These are phyloP conservation scores for Botrytis fabae DNA, from an alignment of 2,329 filamentous ascomycete species.

Conservation along the genomic window DNA sequence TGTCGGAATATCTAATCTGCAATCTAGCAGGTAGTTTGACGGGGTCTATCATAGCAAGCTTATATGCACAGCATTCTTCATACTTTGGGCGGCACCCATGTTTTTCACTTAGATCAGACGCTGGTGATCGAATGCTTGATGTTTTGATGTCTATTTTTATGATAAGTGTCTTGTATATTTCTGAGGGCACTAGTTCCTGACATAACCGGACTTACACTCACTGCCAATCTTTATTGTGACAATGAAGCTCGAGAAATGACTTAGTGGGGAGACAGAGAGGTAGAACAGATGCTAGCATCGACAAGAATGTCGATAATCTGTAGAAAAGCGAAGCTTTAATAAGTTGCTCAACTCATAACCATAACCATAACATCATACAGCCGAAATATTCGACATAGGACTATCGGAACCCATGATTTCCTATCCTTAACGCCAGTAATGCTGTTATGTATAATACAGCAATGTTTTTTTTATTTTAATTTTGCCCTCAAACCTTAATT, in stretches of 20 bases:
- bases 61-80: not conserved
- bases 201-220: not conserved
- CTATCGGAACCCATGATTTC: slow-evolving; percentile 7
- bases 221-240: not conserved
- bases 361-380: not conserved
- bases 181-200: not conserved
- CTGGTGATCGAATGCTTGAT: too few species aligned
- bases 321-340: not conserved
- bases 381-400: slow-evolving; percentile 9
- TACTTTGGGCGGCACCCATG: not conserved
- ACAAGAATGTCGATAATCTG: not conserved
- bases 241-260: not conserved
- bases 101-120: not conserved
- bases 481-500: slow-evolving; percentile 35
- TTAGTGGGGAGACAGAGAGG: too few species aligned
- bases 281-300: slow-evolving; percentile 2
- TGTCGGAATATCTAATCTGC: not conserved
- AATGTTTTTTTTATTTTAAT: not conserved
- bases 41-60: not conserved
- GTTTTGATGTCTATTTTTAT: not conserved
- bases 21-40: not conserved
- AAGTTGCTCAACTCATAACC: not conserved
- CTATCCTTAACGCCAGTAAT: slow-evolving; percentile 34
- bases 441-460: slow-evolving; percentile 32
- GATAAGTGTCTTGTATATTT: not conserved